phyloP scores from a whole-genome alignment of 306 rosid species.

The Medicago lupulina region DNA sequence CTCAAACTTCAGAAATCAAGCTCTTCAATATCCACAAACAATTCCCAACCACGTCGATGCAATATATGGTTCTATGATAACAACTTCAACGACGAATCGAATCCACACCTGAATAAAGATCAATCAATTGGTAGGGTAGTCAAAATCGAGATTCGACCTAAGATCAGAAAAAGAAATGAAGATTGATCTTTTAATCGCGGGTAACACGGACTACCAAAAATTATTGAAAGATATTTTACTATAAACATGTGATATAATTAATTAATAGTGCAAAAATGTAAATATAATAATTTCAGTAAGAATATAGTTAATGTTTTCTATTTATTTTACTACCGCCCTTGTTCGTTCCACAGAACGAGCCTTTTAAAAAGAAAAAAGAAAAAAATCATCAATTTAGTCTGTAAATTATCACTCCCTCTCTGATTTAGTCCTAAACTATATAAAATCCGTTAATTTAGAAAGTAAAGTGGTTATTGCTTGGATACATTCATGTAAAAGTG shows the following conservation, averaged over 20 bases:
- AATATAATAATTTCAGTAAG: neutral
- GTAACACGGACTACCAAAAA: neutral
- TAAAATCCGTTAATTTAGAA: no score
- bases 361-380: no score
- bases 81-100: slow-evolving; percentile 26
- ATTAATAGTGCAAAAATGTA: neutral
- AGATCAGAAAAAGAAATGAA: neutral
- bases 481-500: no score
- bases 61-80: slow-evolving; percentile 38
- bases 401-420: no score
- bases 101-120: slow-evolving; percentile 12
- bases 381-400: no score
- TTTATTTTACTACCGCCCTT: neutral
- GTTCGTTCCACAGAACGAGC: neutral
- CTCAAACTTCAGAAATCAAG: slow-evolving; percentile 27
- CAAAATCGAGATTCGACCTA: neutral
- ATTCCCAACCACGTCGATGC: slow-evolving; percentile 23
- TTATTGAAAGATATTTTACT: no score
- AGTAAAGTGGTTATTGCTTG: no score
- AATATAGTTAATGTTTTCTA: no score
- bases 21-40: slow-evolving; percentile 49
- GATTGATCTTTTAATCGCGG: neutral
- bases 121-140: neutral
- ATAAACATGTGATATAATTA: neutral
- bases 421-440: no score